Evolutionary conservation across 805 yeast genomes (phyloP).

Genomic region (Metschnikowia reukaufii): DNA sequence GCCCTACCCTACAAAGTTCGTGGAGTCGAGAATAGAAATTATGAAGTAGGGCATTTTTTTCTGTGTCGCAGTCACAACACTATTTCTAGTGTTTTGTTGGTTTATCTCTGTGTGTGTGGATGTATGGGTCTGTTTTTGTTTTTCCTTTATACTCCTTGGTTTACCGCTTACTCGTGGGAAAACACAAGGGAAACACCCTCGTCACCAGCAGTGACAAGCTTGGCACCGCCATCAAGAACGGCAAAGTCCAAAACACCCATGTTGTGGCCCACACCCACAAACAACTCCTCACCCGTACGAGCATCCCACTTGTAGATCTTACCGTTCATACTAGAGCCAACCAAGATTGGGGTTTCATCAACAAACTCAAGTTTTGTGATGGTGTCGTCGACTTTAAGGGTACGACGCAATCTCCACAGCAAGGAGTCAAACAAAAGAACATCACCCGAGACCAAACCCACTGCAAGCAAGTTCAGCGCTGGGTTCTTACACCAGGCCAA

Average conservation of each 20-base stretch:
- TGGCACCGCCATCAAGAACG: constrained; percentile 60
- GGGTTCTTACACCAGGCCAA: constrained; percentile 69
- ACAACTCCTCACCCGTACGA: constrained; percentile 75
- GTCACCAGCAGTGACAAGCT: constrained; percentile 90
- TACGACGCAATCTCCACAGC: constrained; percentile 82
- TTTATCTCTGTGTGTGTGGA: no score
- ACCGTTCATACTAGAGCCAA: constrained; percentile 83
- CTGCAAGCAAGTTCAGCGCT: constrained; percentile 63
- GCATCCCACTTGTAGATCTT: constrained; percentile 84
- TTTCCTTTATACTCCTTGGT: no score
- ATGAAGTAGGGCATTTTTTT: no score
- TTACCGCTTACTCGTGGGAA: constrained; percentile 16
- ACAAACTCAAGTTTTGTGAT: constrained; percentile 77
- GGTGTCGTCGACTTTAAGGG: constrained; percentile 72
- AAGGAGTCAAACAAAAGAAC: constrained; percentile 78
- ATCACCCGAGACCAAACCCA: constrained; percentile 88
- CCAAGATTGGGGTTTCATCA: constrained; percentile 53
- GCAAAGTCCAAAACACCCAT: constrained; percentile 92
- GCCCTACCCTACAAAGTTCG: no score
- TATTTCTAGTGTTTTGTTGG: no score
- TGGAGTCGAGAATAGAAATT: no score
- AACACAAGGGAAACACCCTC: constrained; percentile 90
- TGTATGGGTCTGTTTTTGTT: no score
- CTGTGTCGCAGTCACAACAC: no score
- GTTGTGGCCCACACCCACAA: constrained; percentile 86